Conservation (phyloP, 139 green algal genomes). For the Choricystis sp. region DNA sequence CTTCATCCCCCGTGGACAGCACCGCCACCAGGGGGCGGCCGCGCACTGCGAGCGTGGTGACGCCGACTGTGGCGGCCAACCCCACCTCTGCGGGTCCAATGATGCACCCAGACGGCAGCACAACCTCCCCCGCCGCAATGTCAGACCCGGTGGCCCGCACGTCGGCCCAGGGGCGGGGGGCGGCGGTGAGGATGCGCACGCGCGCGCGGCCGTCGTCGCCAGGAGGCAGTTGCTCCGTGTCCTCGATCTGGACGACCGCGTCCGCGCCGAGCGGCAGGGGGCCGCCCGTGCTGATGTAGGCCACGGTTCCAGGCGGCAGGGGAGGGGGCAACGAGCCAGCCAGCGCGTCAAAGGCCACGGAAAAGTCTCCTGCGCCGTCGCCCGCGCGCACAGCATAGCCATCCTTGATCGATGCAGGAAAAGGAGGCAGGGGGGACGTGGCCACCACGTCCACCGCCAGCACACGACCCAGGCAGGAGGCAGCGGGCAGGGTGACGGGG, state of each 20-base stretch:
- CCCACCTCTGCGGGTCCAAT: constrained; percentile 71
- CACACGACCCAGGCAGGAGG: constrained; percentile 28
- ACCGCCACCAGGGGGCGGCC: constrained; percentile 48
- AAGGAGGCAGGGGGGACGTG: constrained; percentile 65
- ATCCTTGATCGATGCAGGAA: constrained; percentile 90
- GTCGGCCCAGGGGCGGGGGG: constrained; percentile 34
- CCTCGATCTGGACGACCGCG: constrained; percentile 48
- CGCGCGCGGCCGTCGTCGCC: constrained; percentile 10
- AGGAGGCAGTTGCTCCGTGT: constrained; percentile 30
- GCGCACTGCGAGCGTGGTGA: constrained; percentile 24
- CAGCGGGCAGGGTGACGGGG: constrained; percentile 25
- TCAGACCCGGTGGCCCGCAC: constrained; percentile 61
- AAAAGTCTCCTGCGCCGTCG: constrained; percentile 63
- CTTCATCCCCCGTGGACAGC: constrained; percentile 75
- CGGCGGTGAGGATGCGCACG: constrained; percentile 44
- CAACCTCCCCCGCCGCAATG: constrained; percentile 41
- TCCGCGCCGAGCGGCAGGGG: constrained; percentile 31
- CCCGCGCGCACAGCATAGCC: constrained; percentile 73
- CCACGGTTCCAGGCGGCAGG: constrained; percentile 39
- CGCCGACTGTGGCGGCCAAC: constrained; percentile 76
- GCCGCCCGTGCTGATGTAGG: constrained; percentile 78
- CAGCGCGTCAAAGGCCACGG: constrained; percentile 52
- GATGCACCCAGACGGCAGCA: constrained; percentile 49
- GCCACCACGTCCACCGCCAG: constrained; percentile 57
- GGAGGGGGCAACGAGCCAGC: constrained; percentile 29